Base-by-base conservation (phyloP, 2,329 filamentous ascomycete genomes). In the Geoglossum cookeanum region DNA sequence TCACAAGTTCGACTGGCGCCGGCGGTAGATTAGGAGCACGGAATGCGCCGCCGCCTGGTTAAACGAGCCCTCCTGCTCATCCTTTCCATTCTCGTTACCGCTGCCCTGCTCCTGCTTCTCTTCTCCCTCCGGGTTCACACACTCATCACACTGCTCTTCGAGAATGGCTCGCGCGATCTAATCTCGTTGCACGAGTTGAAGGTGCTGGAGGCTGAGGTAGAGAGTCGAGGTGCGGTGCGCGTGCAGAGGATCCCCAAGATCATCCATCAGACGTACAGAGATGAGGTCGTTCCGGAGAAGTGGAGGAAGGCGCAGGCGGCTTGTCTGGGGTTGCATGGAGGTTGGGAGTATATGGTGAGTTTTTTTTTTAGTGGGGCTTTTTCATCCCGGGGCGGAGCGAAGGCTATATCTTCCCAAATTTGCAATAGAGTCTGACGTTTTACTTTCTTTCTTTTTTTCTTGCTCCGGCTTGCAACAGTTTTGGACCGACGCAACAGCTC, bases 211-310 rank as follows among this genome's bases (percentile, higher is more conserved):
- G 79, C 79, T 3, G 78, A 75, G 60, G 64, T 78, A 61, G 51
- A 29, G 15, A 11, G 27, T 4, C 29, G 48, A 11, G 77, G 78
- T 62, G 76, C 77, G 60, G 72, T 74, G 51, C 71, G 72, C 52
- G 75, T 76, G 8, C 79, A 81, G 62, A 67, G 85, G 62, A 85
- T 87, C 55, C 84, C 84, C 55, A 85, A 84, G 69, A 86, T 87
- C 65, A 85, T 87, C 58, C 84, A 87, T 70, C 84, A 87, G 67
- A 87, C 84, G 8, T 87, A 85, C 68, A 79, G 79, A 64, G 87
- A 85, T 66, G 78, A 82, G 57, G 79, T 75, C 47, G 80, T 88
- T 39, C 84, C 84, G 0, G 72, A 70, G 49, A 76, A 81, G 56
- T 88, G 85, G 85, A 69, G 74, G 58, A 75, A 74, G 6, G 76